Percentiles rank a stretch among this genome's conserved stretches.
These are phyloP conservation scores for Cyclocybe cylindracea DNA, from an alignment of 768 basidiomycete species.

Conservation along the genomic window DNA sequence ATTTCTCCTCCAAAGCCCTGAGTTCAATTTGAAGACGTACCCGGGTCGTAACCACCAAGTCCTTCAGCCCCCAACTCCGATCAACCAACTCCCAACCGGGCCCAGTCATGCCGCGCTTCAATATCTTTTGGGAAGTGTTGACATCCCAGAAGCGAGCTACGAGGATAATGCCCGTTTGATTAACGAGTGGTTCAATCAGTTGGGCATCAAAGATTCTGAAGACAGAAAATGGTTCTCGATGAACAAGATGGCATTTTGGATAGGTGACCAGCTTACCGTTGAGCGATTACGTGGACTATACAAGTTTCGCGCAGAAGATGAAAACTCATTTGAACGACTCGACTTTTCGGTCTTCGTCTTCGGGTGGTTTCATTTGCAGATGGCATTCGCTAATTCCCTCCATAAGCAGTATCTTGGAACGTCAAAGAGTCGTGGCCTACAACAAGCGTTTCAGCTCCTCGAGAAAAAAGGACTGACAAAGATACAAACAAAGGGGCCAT, in stretches of 20 bases:
- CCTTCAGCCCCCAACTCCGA: constrained; percentile 16
- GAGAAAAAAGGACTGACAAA: constrained; percentile 27
- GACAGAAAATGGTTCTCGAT: constrained; percentile 20
- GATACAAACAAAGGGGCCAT: constrained; percentile 27
- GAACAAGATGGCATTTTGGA: constrained; percentile 28
- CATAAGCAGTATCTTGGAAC: constrained; percentile 43
- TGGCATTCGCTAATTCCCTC: constrained; percentile 40
- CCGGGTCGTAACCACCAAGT: constrained; percentile 5
- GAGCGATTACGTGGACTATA: constrained; percentile 37
- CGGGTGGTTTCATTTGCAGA: constrained; percentile 43
- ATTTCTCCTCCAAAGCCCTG: constrained; percentile 25
- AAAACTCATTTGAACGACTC: constrained; percentile 37
- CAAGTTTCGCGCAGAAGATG: constrained; percentile 34
- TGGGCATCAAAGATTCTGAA: constrained; percentile 16
- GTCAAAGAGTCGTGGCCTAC: constrained; percentile 22
- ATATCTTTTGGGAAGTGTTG: constrained; percentile 33
- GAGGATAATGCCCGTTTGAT: constrained; percentile 33
- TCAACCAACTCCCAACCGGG: constrained; percentile 26
- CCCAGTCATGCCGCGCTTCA: constrained; percentile 27
- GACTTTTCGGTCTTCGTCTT: constrained; percentile 32
- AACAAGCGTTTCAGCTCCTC: constrained; percentile 31
- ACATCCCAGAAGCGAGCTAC: constrained; percentile 41
- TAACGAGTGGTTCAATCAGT: constrained; percentile 30
- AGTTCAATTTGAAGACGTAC: constrained; percentile 31
- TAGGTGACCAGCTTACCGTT: constrained; percentile 38